A percentile compares a stretch with the other conserved stretches of the same genome.
phyloP scores from a whole-genome alignment of 768 basidiomycete genomes.

The Pulveroboletus frians region DNA sequence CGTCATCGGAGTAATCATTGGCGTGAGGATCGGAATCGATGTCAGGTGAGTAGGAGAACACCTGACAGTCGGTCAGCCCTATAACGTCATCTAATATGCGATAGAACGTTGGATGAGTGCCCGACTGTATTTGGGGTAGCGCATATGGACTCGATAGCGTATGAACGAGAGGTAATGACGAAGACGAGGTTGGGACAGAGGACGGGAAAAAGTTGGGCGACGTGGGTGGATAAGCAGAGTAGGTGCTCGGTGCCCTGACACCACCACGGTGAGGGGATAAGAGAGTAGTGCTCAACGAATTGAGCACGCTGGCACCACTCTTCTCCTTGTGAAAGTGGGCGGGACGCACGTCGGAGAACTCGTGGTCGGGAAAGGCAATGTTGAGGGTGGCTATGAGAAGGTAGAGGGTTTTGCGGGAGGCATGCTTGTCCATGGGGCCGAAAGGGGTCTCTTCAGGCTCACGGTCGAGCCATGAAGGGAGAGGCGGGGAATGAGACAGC shows the following conservation, averaged over 20 bases:
- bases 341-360: conserved; percentile 89
- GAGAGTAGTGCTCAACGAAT: conserved; percentile 79
- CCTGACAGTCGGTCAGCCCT: conserved; percentile 87
- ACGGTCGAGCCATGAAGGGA: conserved; percentile 69
- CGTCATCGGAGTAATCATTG: conserved; percentile 72
- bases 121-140: conserved; percentile 68
- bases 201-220: conserved; percentile 70
- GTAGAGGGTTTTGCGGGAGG: conserved; percentile 88
- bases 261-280: conserved; percentile 66
- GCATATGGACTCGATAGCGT: conserved; percentile 59
- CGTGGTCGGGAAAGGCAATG: conserved; percentile 95
- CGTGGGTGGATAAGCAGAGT: conserved; percentile 81
- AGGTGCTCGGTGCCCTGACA: conserved; percentile 67
- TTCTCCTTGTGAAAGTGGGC: conserved; percentile 85
- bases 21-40: conserved; percentile 93
- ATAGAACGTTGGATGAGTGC: conserved; percentile 86
- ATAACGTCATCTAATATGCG: conserved; percentile 87
- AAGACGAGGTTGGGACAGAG: conserved; percentile 60
- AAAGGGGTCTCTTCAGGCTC: conserved; percentile 83
- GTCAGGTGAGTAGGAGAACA: conserved; percentile 91
- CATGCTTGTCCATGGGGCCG: conserved; percentile 81
- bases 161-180: conserved; percentile 63
- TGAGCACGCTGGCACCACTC: conserved; percentile 70
- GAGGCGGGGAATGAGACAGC: conserved; percentile 75
- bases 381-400: conserved; percentile 96